Conservation (phyloP, 164 flowering plant species). For the Cinnamomum micranthum region DNA sequence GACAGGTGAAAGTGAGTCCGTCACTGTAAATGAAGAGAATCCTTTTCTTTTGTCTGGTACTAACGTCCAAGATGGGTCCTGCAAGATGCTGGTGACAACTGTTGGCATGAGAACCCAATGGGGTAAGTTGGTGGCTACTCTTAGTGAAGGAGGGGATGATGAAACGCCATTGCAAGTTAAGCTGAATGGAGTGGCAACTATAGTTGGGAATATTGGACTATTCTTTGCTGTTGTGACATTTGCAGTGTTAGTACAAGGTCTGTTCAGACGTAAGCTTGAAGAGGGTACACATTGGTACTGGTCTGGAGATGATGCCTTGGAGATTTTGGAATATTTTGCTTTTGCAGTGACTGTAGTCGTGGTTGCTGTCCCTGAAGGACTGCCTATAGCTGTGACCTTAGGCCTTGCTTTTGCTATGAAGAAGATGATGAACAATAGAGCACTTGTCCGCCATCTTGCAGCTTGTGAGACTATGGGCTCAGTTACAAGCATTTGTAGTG, state of each 20-base stretch:
- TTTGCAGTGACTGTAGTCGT: slow-evolving; percentile 93
- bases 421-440: slow-evolving; percentile 94
- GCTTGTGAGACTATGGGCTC: slow-evolving; percentile 99
- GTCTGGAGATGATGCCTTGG: slow-evolving; percentile 77
- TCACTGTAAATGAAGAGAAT: slow-evolving; percentile 42
- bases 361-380: slow-evolving; percentile 92
- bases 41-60: slow-evolving; percentile 95
- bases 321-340: slow-evolving; percentile 80
- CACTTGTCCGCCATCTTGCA: slow-evolving; percentile 82
- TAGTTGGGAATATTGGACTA: slow-evolving; percentile 85
- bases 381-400: slow-evolving; percentile 84
- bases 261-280: slow-evolving; percentile 49
- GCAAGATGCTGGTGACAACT: slow-evolving; percentile 90
- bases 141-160: slow-evolving; percentile 94
- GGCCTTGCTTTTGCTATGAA: slow-evolving; percentile 98
- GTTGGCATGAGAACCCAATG: slow-evolving; percentile 98
- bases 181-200: slow-evolving; percentile 86
- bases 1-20: slow-evolving; percentile 86
- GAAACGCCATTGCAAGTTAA: slow-evolving; percentile 92
- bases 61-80: slow-evolving; percentile 93
- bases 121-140: slow-evolving; percentile 95
- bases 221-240: slow-evolving; percentile 87
- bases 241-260: slow-evolving; percentile 74
- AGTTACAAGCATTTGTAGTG: slow-evolving; percentile 83
- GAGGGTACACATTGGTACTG: slow-evolving; percentile 66